A percentile compares a stretch with the other conserved stretches of the same genome.
phyloP scores from a whole-genome alignment of 306 rosid genomes.

The Medicago lupulina region DNA sequence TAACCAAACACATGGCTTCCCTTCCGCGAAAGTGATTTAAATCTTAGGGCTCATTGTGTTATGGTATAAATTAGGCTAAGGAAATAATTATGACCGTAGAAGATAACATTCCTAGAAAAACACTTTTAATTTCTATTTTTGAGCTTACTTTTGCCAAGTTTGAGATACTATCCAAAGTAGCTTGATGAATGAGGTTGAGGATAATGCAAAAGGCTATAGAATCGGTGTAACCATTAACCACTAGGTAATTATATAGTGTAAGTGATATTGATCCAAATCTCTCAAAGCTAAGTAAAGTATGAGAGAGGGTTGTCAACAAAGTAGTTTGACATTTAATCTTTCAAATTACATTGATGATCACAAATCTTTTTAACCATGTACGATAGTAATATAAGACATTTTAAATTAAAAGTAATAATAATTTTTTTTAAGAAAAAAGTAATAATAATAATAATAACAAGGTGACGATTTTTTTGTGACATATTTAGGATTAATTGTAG shows the following conservation, averaged over 20 bases:
- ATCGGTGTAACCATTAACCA: conserved; percentile 17
- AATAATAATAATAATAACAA: too few relatives aligned
- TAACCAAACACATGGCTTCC: conserved; percentile 30
- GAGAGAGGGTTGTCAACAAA: neutral
- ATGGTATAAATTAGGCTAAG: neutral
- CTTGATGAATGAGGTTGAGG: neutral
- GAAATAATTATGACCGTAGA: conserved; percentile 19
- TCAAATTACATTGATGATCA: too few relatives aligned
- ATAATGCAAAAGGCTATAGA: conserved; percentile 25
- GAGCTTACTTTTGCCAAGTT: conserved; percentile 3
- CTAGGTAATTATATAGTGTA: neutral
- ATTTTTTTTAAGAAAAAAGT: too few relatives aligned
- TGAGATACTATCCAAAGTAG: neutral
- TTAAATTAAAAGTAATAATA: too few relatives aligned
- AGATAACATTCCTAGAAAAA: conserved; percentile 9
- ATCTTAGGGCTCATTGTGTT: neutral
- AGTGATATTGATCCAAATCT: neutral
- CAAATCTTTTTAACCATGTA: too few relatives aligned
- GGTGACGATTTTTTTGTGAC: too few relatives aligned
- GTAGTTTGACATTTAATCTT: too few relatives aligned
- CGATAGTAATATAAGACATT: too few relatives aligned
- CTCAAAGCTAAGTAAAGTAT: conserved; percentile 23
- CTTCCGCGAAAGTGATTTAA: too few relatives aligned
- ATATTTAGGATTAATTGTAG: too few relatives aligned
- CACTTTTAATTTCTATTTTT: neutral